Evolutionary conservation across 768 basidiomycete species (phyloP), one percentile per base, ranked within the genome.

Genomic region (Russula compacta): DNA sequence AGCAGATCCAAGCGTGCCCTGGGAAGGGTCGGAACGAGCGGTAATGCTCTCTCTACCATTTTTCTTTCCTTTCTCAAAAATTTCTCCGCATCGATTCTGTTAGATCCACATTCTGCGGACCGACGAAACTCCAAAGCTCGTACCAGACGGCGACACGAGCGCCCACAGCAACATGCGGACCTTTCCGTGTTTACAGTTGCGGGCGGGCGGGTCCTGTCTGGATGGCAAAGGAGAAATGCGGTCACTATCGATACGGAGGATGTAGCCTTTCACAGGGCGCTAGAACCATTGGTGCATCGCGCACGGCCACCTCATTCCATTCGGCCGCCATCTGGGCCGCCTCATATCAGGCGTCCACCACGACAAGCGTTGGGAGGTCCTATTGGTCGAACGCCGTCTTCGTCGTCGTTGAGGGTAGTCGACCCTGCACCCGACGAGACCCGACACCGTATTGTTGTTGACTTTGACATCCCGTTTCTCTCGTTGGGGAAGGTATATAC

Each of bases 381-480:
- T 36, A 38, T 51, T 33, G 17, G 9, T 2, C 38, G 12, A 19
- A 42, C 12, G 17, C 15, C 7, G 12, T 44, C 46, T n/a, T 40
- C 51, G 6, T 63, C 61, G 21, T 35, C 12, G n/a, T 36, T 50
- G 55, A 58, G 50, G 32, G 50, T 8, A 48, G 35, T 42, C 1
- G 10, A 8, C 10, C 39, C 10, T 42, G 39, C 48, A 50, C 65
- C 43, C 40, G 67, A 56, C 44, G 55, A 43, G 14, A 59, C 42
- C 17, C 44, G 57, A 40, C 71, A 59, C 11, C 65, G 71, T 10
- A 67, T 80, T 42, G 64, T 70, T 56, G 65, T 75, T 60, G 83
- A 92, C 71, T 79, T 83, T 66, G 75, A 76, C 33, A 77, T 89
- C 12, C 69, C 70, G 4, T 71, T 73, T 35, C 71, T 89, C 6